Base-by-base conservation (phyloP, 495 filamentous ascomycete genomes). In the Neurospora sp. region DNA sequence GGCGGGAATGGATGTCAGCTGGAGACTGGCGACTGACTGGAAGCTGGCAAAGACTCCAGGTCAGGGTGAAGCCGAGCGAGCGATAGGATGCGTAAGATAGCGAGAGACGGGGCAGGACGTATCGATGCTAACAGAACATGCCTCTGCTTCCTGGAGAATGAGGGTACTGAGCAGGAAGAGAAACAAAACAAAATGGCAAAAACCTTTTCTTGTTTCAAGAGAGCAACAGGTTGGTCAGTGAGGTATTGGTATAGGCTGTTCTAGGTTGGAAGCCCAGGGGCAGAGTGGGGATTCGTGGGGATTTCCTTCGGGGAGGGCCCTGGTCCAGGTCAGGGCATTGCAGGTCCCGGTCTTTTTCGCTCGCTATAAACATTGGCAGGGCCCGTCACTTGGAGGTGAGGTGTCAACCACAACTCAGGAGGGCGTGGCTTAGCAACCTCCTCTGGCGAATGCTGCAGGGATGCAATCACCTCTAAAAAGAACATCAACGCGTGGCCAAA, bases 191-290 rank as follows among this genome's bases (percentile, higher is more conserved):
- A 65, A 65, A 79, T 73, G 53, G 53, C 53, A 65, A 73, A 76
- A 78, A 75, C 73, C 45, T 69, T 70, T 69, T 31, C 27, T 31
- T 70, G 75, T 75, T 75, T 77, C 75, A 76, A 73, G 70, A 74
- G 76, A 78, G 53, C 53, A 35, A 68, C 31, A 65, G 35, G 40
- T 59, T 37, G 40, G 70, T 69, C 70, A 35, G 53, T 39, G 27
- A 71, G 35, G 70, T 37, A 20, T 31, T 37, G 31, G 70, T 37
- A 35, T 35, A 68, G 53, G 53, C 35, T 61, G 53, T 61, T 61
- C 53, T 65, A 65, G 53, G 27, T 65, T 35, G 22, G 53, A 35
- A 61, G 53, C 53, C 53, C 53, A 61, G 53, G 53, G 53, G 31
- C 53, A 61, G 7, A 35, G 53, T 65, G 53, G 53, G 53, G 53